Percentiles rank a stretch among this genome's conserved stretches.
Evolutionary conservation across 2,329 filamentous ascomycete species (phyloP).

Genomic region (Aaosphaeria arxii): DNA sequence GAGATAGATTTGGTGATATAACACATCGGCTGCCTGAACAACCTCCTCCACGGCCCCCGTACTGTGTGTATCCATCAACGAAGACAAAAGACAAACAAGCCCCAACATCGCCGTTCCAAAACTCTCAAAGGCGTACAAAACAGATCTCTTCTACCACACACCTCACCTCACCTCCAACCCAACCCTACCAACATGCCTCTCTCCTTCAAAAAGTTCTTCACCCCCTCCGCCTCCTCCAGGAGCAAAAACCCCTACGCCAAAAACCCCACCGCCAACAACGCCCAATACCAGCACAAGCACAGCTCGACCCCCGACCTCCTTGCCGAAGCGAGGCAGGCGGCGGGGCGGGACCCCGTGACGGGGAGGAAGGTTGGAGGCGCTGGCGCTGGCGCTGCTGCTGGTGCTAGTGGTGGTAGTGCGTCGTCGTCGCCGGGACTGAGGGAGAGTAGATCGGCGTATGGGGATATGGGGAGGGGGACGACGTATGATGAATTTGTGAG

Average conservation of each 20-base stretch:
- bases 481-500: constrained; percentile 12
- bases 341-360: constrained; percentile 17
- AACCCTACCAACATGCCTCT: not conserved
- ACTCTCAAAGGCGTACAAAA: no score
- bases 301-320: constrained; percentile 8
- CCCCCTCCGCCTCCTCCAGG: not conserved
- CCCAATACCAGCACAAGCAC: not conserved
- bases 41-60: no score
- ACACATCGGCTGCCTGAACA: no score
- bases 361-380: constrained; percentile 4
- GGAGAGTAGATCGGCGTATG: not conserved
- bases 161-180: not conserved
- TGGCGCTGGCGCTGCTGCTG: not conserved
- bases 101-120: no score
- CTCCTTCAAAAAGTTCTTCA: constrained; percentile 2
- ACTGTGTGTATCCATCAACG: no score
- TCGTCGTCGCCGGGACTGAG: not conserved
- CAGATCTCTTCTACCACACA: no score
- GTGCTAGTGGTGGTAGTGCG: not conserved
- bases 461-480: constrained; percentile 4
- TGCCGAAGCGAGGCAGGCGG: constrained; percentile 16
- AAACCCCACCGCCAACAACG: constrained; percentile 3
- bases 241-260: constrained; percentile 13
- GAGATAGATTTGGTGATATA: no score
- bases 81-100: no score